Evolutionary conservation across 2,329 filamentous ascomycete genomes (phyloP).

Genomic region (Aspergillus neotritici): DNA sequence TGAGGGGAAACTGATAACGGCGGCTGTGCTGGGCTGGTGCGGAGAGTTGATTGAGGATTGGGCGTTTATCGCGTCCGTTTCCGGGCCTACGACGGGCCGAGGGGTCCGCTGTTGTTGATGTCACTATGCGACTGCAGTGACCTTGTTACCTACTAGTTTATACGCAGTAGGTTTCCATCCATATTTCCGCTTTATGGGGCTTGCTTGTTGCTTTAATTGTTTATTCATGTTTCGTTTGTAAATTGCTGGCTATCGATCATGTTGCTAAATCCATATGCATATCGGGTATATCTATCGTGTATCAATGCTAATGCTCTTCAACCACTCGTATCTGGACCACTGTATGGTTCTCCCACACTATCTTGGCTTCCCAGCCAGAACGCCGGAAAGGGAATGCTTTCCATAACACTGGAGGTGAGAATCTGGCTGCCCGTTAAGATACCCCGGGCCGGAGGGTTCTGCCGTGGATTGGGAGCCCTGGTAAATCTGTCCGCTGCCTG

Average conservation of each 20-base stretch:
- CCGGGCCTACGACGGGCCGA: conserved; percentile 27
- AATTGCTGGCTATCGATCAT: not conserved
- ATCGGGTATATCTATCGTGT: not conserved
- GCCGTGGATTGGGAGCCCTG: conserved; percentile 8
- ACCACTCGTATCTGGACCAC: conserved; percentile 18
- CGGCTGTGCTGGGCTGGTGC: conserved; percentile 1
- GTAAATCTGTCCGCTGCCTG: conserved; percentile 29
- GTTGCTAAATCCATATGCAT: not conserved
- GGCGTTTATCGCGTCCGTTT: conserved; percentile 9
- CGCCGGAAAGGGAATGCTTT: conserved; percentile 37
- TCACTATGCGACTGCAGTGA: no score
- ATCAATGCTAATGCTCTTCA: conserved; percentile 3
- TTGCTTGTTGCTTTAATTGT: not conserved
- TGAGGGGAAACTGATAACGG: conserved; percentile 4
- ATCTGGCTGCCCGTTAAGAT: conserved; percentile 33
- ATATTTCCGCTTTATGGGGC: no score
- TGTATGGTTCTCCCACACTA: conserved; percentile 35
- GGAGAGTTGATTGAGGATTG: not conserved
- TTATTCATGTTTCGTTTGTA: no score
- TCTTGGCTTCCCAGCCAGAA: conserved; percentile 37
- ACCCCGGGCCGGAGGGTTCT: conserved; percentile 13
- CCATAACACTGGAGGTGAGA: conserved; percentile 40
- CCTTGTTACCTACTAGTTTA: no score
- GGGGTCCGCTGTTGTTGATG: conserved; percentile 16
- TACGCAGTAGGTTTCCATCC: no score